A percentile compares a stretch with the other conserved stretches of the same genome.
Conservation (phyloP, 2,329 filamentous ascomycete species). For the Pyrenochaeta sp. region DNA sequence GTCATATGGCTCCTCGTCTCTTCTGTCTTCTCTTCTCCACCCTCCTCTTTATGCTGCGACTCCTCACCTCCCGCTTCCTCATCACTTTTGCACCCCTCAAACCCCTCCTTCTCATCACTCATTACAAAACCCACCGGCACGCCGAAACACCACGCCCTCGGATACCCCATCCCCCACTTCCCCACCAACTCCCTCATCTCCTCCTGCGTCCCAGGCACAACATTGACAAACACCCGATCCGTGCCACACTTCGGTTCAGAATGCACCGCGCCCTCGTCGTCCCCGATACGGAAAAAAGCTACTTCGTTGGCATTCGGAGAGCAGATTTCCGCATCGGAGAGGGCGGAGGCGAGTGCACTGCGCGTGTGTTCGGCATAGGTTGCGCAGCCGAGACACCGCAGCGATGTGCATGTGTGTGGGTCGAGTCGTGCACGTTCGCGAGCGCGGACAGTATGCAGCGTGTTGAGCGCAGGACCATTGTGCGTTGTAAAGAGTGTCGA, state of each 20-base stretch:
- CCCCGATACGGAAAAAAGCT: conserved; percentile 54
- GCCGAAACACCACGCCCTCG: conserved; percentile 34
- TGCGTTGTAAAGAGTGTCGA: conserved; percentile 52
- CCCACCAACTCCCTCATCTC: conserved; percentile 40
- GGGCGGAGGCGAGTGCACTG: conserved; percentile 36
- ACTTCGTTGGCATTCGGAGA: conserved; percentile 40
- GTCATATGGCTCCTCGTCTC: background rate
- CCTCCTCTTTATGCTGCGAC: too few relatives aligned
- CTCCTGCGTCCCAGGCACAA: conserved; percentile 43
- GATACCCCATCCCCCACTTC: conserved; percentile 42
- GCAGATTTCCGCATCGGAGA: conserved; percentile 19
- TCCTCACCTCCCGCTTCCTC: background rate
- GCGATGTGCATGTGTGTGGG: conserved; percentile 52
- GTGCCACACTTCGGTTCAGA: conserved; percentile 42
- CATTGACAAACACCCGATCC: conserved; percentile 48
- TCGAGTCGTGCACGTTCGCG: conserved; percentile 25
- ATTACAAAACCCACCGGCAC: conserved; percentile 19
- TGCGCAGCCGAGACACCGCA: conserved; percentile 56
- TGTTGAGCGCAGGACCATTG: conserved; percentile 42
- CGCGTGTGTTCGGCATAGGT: conserved; percentile 53
- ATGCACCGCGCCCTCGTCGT: conserved; percentile 53
- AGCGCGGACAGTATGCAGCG: conserved; percentile 37
- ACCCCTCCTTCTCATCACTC: conserved; percentile 9
- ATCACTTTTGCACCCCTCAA: background rate
- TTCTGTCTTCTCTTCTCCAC: background rate